Conservation (phyloP, 768 basidiomycete species). For the Lactarius pseudohatsudake region DNA sequence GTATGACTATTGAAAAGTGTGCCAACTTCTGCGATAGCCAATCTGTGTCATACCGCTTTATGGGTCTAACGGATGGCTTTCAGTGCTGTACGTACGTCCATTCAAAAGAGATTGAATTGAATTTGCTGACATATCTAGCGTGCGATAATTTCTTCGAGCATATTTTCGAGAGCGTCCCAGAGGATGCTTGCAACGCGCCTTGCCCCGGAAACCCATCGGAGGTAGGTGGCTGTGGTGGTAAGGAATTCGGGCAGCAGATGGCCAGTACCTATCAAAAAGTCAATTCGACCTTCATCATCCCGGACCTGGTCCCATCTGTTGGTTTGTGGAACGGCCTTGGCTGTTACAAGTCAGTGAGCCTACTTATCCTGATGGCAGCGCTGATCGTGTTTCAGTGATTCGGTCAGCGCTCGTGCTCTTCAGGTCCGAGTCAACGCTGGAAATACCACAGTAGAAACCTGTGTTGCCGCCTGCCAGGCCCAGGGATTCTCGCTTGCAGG, state of each 20-base stretch:
- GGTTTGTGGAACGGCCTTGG: slow-evolving; percentile 69
- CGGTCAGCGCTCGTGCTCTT: slow-evolving; percentile 37
- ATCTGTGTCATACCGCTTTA: slow-evolving; percentile 48
- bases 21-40: slow-evolving; percentile 44
- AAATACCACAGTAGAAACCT: slow-evolving; percentile 62
- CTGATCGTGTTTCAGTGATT: slow-evolving; percentile 34
- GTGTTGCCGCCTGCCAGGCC: slow-evolving; percentile 62
- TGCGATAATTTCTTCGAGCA: slow-evolving; percentile 41
- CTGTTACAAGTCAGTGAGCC: slow-evolving; percentile 57
- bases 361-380: neutral
- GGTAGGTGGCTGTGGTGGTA: slow-evolving; percentile 54
- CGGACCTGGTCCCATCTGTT: slow-evolving; percentile 50
- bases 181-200: slow-evolving; percentile 47
- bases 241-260: slow-evolving; percentile 33
- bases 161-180: slow-evolving; percentile 44
- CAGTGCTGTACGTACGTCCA: slow-evolving; percentile 56
- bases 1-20: slow-evolving; percentile 61
- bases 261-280: slow-evolving; percentile 56
- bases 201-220: slow-evolving; percentile 59
- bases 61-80: slow-evolving; percentile 64
- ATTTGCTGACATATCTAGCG: neutral
- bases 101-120: too few relatives aligned
- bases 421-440: slow-evolving; percentile 36
- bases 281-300: slow-evolving; percentile 45
- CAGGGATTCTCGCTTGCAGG: slow-evolving; percentile 72